Percentiles rank a stretch among this genome's conserved stretches.
Evolutionary conservation across 768 basidiomycete genomes (phyloP).

Genomic region (Hygrocybe punicea): DNA sequence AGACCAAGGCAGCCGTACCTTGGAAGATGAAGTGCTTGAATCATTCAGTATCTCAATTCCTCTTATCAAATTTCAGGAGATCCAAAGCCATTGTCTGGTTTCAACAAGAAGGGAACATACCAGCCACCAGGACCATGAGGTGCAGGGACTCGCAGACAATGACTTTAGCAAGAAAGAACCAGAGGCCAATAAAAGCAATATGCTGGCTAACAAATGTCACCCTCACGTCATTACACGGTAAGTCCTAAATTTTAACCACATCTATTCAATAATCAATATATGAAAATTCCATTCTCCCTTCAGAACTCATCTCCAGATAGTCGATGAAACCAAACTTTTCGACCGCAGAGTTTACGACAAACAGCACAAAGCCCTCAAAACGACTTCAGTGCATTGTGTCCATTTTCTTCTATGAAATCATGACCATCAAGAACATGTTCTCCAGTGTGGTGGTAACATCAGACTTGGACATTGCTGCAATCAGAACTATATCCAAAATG

Average conservation of each 20-base stretch:
- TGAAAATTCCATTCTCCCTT: neutral
- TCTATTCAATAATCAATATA: neutral
- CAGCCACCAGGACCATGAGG: neutral
- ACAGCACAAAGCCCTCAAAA: slow-evolving; percentile 22
- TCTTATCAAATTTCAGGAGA: slow-evolving; percentile 33
- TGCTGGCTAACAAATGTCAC: slow-evolving; percentile 16
- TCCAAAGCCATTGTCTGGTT: slow-evolving; percentile 20
- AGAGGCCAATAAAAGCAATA: neutral
- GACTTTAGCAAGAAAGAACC: neutral
- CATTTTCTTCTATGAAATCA: neutral
- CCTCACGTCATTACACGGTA: slow-evolving; percentile 39
- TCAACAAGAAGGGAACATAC: neutral
- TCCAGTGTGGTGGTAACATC: slow-evolving; percentile 23
- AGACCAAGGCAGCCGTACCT: slow-evolving; percentile 12
- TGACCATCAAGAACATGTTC: neutral
- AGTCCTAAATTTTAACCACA: neutral
- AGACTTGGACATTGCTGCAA: slow-evolving; percentile 21
- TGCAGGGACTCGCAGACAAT: neutral
- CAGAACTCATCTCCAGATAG: slow-evolving; percentile 35
- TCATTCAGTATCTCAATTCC: slow-evolving; percentile 35
- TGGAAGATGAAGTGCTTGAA: slow-evolving; percentile 30
- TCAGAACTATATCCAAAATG: slow-evolving; percentile 23
- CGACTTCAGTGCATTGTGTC: slow-evolving; percentile 17
- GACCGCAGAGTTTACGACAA: slow-evolving; percentile 29
- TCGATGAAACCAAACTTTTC: slow-evolving; percentile 31